A percentile compares a stretch with the other conserved stretches of the same genome.
Conservation (phyloP, 2,329 filamentous ascomycete species). For the Stenocarpella maydis region DNA sequence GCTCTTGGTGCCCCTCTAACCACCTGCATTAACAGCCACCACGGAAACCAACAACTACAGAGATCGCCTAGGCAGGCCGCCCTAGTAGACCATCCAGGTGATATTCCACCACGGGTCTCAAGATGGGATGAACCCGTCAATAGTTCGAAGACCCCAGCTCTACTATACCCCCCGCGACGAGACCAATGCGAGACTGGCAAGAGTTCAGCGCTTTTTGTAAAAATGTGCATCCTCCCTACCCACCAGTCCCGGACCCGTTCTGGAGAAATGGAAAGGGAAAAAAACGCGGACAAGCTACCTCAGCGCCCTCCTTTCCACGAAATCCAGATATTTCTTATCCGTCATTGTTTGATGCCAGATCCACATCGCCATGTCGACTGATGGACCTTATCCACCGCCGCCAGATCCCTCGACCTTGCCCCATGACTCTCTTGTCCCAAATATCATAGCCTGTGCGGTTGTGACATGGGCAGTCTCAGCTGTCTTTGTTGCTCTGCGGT, state of each 20-base stretch:
- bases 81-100: not conserved
- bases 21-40: not conserved
- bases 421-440: slow-evolving; percentile 36
- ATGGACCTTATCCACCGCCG: slow-evolving; percentile 1
- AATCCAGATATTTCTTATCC: not conserved
- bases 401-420: slow-evolving; percentile 6
- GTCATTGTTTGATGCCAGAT: not conserved
- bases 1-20: not conserved
- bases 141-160: not conserved
- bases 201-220: not conserved
- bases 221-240: not conserved
- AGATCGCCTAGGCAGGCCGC: slow-evolving; percentile 10
- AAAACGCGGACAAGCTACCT: not conserved
- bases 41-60: not conserved
- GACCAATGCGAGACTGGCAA: slow-evolving; percentile 1
- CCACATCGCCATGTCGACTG: slow-evolving; percentile 5
- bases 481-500: slow-evolving; percentile 46
- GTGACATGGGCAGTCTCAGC: slow-evolving; percentile 44
- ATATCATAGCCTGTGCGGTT: slow-evolving; percentile 41
- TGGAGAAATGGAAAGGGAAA: not conserved
- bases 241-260: not conserved
- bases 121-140: slow-evolving; percentile 15
- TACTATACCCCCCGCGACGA: not conserved
- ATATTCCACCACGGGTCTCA: not conserved
- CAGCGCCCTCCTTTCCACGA: not conserved